These are phyloP conservation scores for Byssothecium circinans DNA, from an alignment of 2,329 filamentous ascomycete species.

Conservation along the genomic window DNA sequence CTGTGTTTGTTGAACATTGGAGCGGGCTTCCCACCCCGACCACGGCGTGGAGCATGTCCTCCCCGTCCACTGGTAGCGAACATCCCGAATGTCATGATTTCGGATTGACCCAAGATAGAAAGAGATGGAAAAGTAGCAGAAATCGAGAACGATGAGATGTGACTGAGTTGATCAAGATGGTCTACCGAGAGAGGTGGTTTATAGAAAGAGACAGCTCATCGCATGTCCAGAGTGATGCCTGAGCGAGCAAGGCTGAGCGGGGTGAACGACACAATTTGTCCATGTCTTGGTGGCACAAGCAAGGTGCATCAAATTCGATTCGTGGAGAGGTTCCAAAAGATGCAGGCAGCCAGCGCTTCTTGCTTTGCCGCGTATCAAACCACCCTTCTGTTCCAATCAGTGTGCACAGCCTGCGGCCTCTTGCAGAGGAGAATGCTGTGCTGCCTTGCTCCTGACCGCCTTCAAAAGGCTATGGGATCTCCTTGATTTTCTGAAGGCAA, in stretches of 20 bases:
- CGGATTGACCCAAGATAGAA: neutral
- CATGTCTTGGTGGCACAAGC: conserved; percentile 21
- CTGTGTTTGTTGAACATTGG: conserved; percentile 13
- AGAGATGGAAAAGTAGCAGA: neutral
- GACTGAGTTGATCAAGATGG: neutral
- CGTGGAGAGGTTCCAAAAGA: conserved; percentile 12
- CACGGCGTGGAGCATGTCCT: conserved; percentile 27
- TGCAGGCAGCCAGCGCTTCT: conserved; percentile 18
- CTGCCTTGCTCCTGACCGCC: conserved; percentile 1
- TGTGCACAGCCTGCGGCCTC: conserved; percentile 18
- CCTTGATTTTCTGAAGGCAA: neutral
- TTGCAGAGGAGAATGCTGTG: conserved; percentile 8
- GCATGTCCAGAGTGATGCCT: conserved; percentile 15
- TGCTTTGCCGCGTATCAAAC: conserved; percentile 16
- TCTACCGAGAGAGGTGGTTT: neutral
- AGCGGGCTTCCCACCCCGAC: conserved; percentile 19
- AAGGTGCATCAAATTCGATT: conserved; percentile 15
- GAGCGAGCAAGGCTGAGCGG: conserved; percentile 27
- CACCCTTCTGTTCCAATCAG: conserved; percentile 26
- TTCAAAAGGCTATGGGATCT: neutral
- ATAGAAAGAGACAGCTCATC: neutral
- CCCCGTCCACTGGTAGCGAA: conserved; percentile 15
- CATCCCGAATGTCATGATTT: conserved; percentile 10
- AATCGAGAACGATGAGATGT: neutral
- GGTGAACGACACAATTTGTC: conserved; percentile 14